Conservation (phyloP, 2,329 filamentous ascomycete species). For the Aspergillus carbonarius region DNA sequence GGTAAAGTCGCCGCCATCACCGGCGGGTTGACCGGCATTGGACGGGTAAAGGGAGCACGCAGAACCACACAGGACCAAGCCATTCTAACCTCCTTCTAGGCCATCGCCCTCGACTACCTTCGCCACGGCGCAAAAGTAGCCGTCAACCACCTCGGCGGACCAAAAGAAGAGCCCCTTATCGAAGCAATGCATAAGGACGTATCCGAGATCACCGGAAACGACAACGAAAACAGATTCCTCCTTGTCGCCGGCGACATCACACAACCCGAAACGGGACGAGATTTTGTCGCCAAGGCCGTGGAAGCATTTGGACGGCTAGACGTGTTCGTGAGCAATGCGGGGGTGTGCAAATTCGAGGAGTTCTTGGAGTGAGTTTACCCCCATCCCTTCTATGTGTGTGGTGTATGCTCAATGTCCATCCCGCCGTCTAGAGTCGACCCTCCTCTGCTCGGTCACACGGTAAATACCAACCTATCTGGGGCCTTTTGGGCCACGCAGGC, state of each 20-base stretch:
- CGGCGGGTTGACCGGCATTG: conserved; percentile 82
- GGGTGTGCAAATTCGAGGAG: conserved; percentile 83
- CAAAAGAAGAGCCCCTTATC: conserved; percentile 31
- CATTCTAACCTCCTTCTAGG: conserved; percentile 34
- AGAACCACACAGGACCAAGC: not conserved
- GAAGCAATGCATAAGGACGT: conserved; percentile 32
- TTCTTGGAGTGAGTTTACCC: conserved; percentile 66
- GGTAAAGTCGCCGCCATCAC: conserved; percentile 84
- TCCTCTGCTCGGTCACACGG: conserved; percentile 68
- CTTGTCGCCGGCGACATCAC: conserved; percentile 76
- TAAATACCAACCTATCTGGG: conserved; percentile 79
- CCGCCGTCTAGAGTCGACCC: conserved; percentile 56
- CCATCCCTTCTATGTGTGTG: not conserved
- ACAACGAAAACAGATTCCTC: conserved; percentile 50
- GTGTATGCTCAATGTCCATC: not conserved
- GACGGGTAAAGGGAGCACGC: conserved; percentile 48
- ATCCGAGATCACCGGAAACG: conserved; percentile 23
- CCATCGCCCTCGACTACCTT: conserved; percentile 77
- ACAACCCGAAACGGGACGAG: conserved; percentile 66
- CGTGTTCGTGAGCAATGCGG: conserved; percentile 85
- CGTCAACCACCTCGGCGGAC: conserved; percentile 70
- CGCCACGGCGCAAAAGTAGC: conserved; percentile 75
- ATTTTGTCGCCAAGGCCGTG: conserved; percentile 67
- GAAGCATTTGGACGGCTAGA: conserved; percentile 58
- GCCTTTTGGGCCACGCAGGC: conserved; percentile 88